Conservation (phyloP, 2,329 filamentous ascomycete species). For the Rugonectria rugulosa region DNA sequence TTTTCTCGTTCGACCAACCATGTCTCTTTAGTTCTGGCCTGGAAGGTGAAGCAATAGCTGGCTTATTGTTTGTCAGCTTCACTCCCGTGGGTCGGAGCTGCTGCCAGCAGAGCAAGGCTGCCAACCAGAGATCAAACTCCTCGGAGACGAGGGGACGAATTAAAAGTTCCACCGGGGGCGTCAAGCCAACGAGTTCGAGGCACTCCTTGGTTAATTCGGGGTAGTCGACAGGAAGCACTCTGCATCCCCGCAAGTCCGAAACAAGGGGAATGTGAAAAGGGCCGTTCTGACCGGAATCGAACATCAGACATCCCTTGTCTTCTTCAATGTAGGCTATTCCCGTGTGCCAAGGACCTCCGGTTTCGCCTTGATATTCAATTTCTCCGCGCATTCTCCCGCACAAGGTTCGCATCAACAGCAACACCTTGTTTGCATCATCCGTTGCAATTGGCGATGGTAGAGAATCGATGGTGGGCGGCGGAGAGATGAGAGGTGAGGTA, state of each 20-base stretch:
- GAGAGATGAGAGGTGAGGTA: slow-evolving; percentile 62
- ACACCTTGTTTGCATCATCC: slow-evolving; percentile 73
- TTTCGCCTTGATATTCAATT: slow-evolving; percentile 73
- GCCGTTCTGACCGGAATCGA: slow-evolving; percentile 72
- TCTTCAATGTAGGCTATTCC: slow-evolving; percentile 84
- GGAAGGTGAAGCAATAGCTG: slow-evolving; percentile 42
- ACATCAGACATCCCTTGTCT: slow-evolving; percentile 76
- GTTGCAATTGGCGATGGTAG: slow-evolving; percentile 67
- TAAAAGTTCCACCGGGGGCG: slow-evolving; percentile 66
- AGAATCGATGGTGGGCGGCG: slow-evolving; percentile 66
- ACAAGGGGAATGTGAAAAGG: slow-evolving; percentile 72
- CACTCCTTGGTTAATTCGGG: slow-evolving; percentile 55
- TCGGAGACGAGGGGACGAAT: slow-evolving; percentile 69
- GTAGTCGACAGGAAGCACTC: slow-evolving; percentile 65
- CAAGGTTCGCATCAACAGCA: slow-evolving; percentile 78
- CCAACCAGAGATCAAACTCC: slow-evolving; percentile 82
- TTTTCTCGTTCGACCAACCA: slow-evolving; percentile 42
- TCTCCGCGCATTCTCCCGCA: slow-evolving; percentile 83
- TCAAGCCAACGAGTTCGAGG: slow-evolving; percentile 61
- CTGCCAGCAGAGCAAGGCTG: slow-evolving; percentile 82
- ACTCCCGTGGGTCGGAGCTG: slow-evolving; percentile 70
- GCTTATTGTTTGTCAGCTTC: slow-evolving; percentile 57
- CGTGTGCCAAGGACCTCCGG: slow-evolving; percentile 68
- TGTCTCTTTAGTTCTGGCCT: slow-evolving; percentile 55
- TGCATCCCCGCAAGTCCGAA: slow-evolving; percentile 77